Evolutionary conservation across 495 filamentous ascomycete genomes (phyloP).

Genomic region (Xylaria scruposa): DNA sequence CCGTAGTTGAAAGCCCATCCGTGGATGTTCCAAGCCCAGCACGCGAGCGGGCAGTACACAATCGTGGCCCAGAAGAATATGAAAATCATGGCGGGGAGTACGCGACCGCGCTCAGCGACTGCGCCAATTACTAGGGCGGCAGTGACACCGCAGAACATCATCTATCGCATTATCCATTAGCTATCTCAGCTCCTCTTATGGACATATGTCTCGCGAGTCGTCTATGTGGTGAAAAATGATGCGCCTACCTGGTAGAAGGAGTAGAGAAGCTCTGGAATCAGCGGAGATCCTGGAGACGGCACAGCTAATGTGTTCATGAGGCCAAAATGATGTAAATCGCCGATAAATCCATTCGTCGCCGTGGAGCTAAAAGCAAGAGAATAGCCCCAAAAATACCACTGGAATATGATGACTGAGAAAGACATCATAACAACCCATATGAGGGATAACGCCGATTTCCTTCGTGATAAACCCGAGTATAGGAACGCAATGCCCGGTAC

Average conservation of each 20-base stretch:
- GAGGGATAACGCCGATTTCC: constrained; percentile 93
- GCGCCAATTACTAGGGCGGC: constrained; percentile 92
- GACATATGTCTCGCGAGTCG: constrained; percentile 66
- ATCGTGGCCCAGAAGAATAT: constrained; percentile 94
- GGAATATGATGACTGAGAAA: constrained; percentile 87
- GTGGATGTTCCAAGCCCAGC: constrained; percentile 94
- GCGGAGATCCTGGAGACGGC: constrained; percentile 79
- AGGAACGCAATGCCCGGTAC: constrained; percentile 95
- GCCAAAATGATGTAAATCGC: constrained; percentile 84
- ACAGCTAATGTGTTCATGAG: constrained; percentile 76
- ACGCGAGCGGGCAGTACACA: constrained; percentile 95
- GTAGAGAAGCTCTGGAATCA: constrained; percentile 91
- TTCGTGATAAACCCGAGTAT: constrained; percentile 93
- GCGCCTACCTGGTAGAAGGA: constrained; percentile 81
- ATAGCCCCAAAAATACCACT: constrained; percentile 99
- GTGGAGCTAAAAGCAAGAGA: constrained; percentile 87
- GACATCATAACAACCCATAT: constrained; percentile 97
- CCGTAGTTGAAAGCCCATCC: constrained; percentile 94
- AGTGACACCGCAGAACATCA: constrained; percentile 95
- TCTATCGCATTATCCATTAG: constrained; percentile 55
- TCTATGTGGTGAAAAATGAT: constrained; percentile 69
- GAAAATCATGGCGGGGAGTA: constrained; percentile 96
- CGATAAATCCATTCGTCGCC: constrained; percentile 82
- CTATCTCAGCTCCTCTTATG: not conserved
- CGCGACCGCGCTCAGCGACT: constrained; percentile 90